phyloP scores from a whole-genome alignment of 805 yeast genomes.

The Ogataea pignaliae region DNA sequence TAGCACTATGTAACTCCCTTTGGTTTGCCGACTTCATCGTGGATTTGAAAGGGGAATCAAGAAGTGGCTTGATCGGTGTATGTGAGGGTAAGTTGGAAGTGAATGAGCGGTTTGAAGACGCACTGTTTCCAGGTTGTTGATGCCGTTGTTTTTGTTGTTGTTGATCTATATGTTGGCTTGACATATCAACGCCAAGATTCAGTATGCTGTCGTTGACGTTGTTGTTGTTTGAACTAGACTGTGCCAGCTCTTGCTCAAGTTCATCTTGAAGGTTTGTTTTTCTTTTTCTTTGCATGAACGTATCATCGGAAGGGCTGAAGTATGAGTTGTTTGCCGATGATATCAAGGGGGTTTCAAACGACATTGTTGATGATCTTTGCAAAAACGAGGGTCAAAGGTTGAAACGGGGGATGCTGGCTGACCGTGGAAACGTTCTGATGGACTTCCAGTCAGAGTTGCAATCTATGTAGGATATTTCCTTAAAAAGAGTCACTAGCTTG shows the following conservation, averaged over 20 bases:
- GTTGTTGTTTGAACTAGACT: no score
- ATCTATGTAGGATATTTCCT: no score
- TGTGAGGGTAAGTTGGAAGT: constrained; percentile 13
- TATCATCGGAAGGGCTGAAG: constrained; percentile 25
- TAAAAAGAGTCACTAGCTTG: no score
- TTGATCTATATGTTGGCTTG: no score
- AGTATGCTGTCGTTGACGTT: no score
- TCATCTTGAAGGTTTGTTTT: constrained; percentile 7
- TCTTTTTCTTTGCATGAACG: constrained; percentile 22
- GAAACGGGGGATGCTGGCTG: background rate
- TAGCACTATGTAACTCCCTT: background rate
- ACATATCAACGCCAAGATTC: no score
- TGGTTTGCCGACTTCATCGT: constrained; percentile 1
- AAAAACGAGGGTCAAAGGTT: background rate
- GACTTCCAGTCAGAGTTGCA: no score
- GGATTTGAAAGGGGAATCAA: constrained; percentile 30
- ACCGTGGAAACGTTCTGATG: no score
- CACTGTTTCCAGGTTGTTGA: background rate
- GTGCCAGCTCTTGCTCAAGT: no score
- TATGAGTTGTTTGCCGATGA: constrained; percentile 16
- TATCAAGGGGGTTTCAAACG: constrained; percentile 17
- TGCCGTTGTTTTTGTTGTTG: background rate
- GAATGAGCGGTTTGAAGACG: constrained; percentile 1
- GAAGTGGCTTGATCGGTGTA: constrained; percentile 30
- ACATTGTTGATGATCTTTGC: constrained; percentile 7